Evolutionary conservation across 2,329 filamentous ascomycete genomes (phyloP).

Genomic region (Venturia asperata): DNA sequence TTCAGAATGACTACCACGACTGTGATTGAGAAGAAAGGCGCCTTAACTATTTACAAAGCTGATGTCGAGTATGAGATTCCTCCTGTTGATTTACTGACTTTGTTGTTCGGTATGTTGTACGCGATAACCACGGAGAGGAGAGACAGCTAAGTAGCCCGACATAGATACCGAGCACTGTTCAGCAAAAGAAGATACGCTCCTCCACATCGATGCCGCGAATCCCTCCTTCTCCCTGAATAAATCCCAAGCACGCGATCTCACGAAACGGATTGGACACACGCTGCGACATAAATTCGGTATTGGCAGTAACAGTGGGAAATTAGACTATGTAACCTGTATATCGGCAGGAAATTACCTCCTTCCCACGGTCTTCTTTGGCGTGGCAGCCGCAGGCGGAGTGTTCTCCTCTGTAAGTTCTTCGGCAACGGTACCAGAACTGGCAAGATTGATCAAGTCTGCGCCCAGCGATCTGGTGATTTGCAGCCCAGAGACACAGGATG

Average conservation of each 20-base stretch:
- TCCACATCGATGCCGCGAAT: slow-evolving; percentile 53
- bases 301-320: slow-evolving; percentile 42
- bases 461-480: slow-evolving; percentile 39
- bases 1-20: slow-evolving; percentile 12
- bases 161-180: neutral
- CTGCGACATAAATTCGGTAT: slow-evolving; percentile 49
- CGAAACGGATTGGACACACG: slow-evolving; percentile 48
- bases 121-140: slow-evolving; percentile 11
- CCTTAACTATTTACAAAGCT: slow-evolving; percentile 13
- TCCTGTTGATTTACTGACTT: slow-evolving; percentile 35
- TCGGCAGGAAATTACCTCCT: slow-evolving; percentile 51
- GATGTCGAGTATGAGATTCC: slow-evolving; percentile 26
- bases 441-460: slow-evolving; percentile 41
- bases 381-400: slow-evolving; percentile 53
- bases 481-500: slow-evolving; percentile 43
- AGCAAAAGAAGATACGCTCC: slow-evolving; percentile 42
- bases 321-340: slow-evolving; percentile 48
- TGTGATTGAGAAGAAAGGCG: slow-evolving; percentile 14
- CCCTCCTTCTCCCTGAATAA: slow-evolving; percentile 50
- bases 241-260: slow-evolving; percentile 41
- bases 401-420: slow-evolving; percentile 50
- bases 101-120: slow-evolving; percentile 34
- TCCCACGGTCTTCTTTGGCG: slow-evolving; percentile 48
- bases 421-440: slow-evolving; percentile 46
- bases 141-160: slow-evolving; percentile 11